Evolutionary conservation across 202 grass and related monocot species (phyloP), one percentile per base, ranked within the genome.

Genomic region (Brachypodium distachyon): DNA sequence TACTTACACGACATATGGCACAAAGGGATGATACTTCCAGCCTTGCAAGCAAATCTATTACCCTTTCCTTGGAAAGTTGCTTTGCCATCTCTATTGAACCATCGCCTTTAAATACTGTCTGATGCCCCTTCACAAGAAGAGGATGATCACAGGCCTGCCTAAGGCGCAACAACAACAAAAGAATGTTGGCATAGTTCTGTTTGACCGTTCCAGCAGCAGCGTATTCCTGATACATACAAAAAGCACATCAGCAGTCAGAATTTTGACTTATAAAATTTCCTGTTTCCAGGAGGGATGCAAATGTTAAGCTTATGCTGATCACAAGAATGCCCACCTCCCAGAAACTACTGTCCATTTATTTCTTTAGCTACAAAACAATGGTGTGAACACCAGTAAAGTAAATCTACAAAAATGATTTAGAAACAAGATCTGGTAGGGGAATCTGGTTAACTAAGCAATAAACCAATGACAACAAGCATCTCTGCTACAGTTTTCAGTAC

Each of bases 141-240:
- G 92, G 92, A 86, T 99, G 96, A 77, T 96, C 92, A 62, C 96
- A 99, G 11, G 96, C 96, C 82, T 99, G 96, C 64, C 96, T 80
- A 81, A 99, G 96, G 7, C 96, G 87, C 71, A 99, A 67, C 19
- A 99, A 77, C 89, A 99, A 70, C 76, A 99, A 56, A 80, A 99
- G 92, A 65, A 99, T 96, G 44, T 82, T 99, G 39, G 92, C 96
- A 57, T 99, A 99, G 70, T 99, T 99, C 88, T 99, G 96, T 87
- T 90, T 99, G 70, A 99, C 46, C 14, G 96, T 99, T 36, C 96
- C 96, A 74, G 92, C 92, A 37, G 96, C 96, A 85, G 96, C 96
- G 46, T 87, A 99, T 72, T 74, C 96, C 96, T 99, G 90, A 74
- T 72, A 86, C 49, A 10, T 21, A 34, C 10, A 67, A 46, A 51